phyloP scores from a whole-genome alignment of 1,284 basidiomycete species.

The Caloboletus firmus region DNA sequence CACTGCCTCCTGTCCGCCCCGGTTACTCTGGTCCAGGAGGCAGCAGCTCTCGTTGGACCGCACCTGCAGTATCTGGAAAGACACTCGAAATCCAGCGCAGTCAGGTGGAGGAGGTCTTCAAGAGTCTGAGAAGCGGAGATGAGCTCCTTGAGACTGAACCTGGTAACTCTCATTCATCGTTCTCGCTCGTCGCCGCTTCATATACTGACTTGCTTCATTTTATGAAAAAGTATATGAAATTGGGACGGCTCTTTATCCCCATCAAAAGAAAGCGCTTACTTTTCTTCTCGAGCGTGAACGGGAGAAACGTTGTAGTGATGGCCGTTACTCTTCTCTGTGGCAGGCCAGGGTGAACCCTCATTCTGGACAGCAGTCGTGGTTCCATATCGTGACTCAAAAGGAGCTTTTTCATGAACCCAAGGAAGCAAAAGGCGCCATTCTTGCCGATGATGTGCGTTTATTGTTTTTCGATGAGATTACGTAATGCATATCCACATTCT shows the following conservation, averaged over 20 bases:
- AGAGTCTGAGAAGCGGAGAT: constrained; percentile 82
- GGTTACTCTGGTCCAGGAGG: constrained; percentile 43
- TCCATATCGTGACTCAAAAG: constrained; percentile 84
- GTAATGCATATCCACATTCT: constrained; percentile 16
- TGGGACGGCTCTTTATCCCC: constrained; percentile 89
- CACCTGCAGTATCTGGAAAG: constrained; percentile 64
- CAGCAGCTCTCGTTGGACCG: constrained; percentile 54
- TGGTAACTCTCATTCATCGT: constrained; percentile 47
- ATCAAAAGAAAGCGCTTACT: constrained; percentile 97
- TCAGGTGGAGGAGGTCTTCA: constrained; percentile 94
- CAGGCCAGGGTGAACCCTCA: constrained; percentile 56
- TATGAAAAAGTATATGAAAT: constrained; percentile 69
- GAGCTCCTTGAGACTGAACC: constrained; percentile 86
- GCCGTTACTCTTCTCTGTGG: constrained; percentile 76
- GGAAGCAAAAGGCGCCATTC: constrained; percentile 86
- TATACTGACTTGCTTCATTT: constrained; percentile 19
- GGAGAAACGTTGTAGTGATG: constrained; percentile 55
- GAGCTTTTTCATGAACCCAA: constrained; percentile 66
- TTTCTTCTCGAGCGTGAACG: constrained; percentile 95
- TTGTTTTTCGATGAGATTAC: constrained; percentile 11
- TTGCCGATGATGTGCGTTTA: constrained; percentile 86
- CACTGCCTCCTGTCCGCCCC: constrained; percentile 43
- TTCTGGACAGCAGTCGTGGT: constrained; percentile 59
- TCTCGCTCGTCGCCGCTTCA: constrained; percentile 6
- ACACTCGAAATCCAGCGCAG: constrained; percentile 89